phyloP scores from a whole-genome alignment of 148 eudicot genomes.

The Chenopodium formosanum region DNA sequence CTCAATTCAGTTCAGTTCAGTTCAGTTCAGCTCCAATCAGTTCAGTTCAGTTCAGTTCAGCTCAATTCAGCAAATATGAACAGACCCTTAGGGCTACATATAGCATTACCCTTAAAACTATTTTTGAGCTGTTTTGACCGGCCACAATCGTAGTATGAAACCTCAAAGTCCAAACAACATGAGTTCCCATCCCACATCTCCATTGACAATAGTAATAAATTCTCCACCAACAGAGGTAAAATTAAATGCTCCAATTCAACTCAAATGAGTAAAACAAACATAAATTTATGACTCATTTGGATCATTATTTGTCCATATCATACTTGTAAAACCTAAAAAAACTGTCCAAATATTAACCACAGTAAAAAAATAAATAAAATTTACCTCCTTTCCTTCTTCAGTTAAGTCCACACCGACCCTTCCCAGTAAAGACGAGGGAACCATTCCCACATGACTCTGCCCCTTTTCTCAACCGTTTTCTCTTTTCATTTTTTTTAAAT shows the following conservation, averaged over 20 bases:
- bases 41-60: no score
- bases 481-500: neutral
- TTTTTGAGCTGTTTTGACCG: conserved; percentile 20
- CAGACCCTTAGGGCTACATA: no score
- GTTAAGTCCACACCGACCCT: conserved; percentile 48
- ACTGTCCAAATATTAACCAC: neutral
- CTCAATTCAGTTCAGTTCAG: no score
- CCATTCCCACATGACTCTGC: conserved; percentile 64
- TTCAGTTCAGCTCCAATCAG: no score
- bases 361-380: conserved; percentile 11
- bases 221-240: conserved; percentile 10
- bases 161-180: conserved; percentile 18
- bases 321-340: neutral
- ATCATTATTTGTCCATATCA: no score
- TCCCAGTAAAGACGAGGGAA: conserved; percentile 47
- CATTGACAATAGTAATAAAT: conserved; percentile 17
- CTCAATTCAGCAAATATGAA: no score
- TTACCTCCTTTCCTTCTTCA: neutral
- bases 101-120: neutral
- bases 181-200: neutral
- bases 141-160: neutral
- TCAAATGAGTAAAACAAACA: neutral
- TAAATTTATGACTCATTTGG: no score
- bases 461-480: conserved; percentile 35
- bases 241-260: conserved; percentile 18